Percentiles rank a stretch among this genome's conserved stretches.
These are phyloP conservation scores for Cardamine chenopodiifolia DNA, from an alignment of 345 rosid species.

Conservation along the genomic window DNA sequence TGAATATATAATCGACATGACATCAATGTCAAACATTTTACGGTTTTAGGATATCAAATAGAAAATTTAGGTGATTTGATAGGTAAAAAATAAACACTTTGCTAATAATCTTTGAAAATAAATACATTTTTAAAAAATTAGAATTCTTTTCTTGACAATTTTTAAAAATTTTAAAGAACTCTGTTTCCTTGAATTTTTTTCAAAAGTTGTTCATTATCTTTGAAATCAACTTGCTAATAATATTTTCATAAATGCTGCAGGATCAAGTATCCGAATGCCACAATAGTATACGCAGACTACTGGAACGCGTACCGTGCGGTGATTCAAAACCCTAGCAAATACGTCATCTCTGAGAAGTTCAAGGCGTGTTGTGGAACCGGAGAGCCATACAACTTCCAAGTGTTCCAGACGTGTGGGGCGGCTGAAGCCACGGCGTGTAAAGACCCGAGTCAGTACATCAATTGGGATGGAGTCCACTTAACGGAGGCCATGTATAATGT, in stretches of 20 bases:
- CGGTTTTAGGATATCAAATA: too few species aligned
- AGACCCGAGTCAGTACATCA: conserved; percentile 63
- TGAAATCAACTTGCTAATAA: neutral
- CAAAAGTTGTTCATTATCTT: neutral
- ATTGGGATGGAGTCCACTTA: conserved; percentile 98
- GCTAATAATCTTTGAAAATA: too few species aligned
- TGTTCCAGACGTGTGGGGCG: conserved; percentile 62
- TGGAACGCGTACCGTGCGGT: conserved; percentile 72
- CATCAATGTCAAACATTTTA: too few species aligned
- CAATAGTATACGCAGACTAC: conserved; percentile 72
- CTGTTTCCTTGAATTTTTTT: neutral
- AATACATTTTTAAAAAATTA: too few species aligned
- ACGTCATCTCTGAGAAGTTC: conserved; percentile 71
- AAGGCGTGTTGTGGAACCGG: conserved; percentile 83
- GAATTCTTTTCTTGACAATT: too few species aligned
- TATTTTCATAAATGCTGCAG: conserved; percentile 16
- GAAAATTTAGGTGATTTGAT: too few species aligned
- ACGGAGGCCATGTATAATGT: conserved; percentile 86
- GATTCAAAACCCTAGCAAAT: conserved; percentile 51
- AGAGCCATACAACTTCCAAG: conserved; percentile 67
- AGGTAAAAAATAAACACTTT: too few species aligned
- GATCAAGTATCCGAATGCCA: conserved; percentile 56
- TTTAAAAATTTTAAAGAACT: too few species aligned
- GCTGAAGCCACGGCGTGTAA: conserved; percentile 51
- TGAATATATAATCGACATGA: too few species aligned